Percentiles rank a stretch among this genome's conserved stretches.
phyloP scores from a whole-genome alignment of 768 basidiomycete genomes.

The Megacollybia marginata region DNA sequence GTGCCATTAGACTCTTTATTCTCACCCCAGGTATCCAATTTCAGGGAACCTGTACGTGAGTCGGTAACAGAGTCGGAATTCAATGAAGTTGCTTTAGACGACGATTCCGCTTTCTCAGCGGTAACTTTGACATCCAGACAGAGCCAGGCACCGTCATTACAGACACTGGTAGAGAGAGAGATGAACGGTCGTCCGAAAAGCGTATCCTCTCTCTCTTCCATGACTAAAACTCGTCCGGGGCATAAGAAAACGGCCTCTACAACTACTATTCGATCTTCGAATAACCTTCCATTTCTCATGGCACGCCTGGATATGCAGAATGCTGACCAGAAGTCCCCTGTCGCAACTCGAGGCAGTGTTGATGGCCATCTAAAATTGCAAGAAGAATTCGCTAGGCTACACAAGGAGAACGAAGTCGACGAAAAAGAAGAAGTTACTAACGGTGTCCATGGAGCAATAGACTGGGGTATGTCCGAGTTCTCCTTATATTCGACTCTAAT shows the following conservation, averaged over 20 bases:
- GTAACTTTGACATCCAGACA: constrained; percentile 24
- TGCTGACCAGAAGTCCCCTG: constrained; percentile 29
- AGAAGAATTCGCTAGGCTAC: constrained; percentile 67
- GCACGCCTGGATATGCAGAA: constrained; percentile 45
- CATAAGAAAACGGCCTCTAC: constrained; percentile 63
- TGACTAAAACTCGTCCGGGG: neutral
- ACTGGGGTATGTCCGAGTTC: constrained; percentile 57
- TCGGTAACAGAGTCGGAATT: constrained; percentile 49
- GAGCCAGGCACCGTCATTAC: neutral
- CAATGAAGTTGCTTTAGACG: constrained; percentile 55
- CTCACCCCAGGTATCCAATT: constrained; percentile 34
- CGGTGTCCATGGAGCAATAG: constrained; percentile 34
- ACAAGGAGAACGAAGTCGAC: constrained; percentile 42
- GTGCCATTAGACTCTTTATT: constrained; percentile 39
- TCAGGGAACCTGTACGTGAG: constrained; percentile 2
- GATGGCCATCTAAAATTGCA: constrained; percentile 68
- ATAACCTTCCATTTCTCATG: constrained; percentile 46
- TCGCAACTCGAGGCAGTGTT: constrained; percentile 38
- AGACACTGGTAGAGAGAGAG: too few species aligned
- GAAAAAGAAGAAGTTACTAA: constrained; percentile 29
- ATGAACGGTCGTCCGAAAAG: neutral
- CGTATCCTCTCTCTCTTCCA: neutral
- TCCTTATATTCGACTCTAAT: constrained; percentile 1
- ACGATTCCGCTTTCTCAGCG: constrained; percentile 32
- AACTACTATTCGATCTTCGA: constrained; percentile 46